Evolutionary conservation across 2,329 filamentous ascomycete genomes (phyloP).

Genomic region (Rhinocladiella mackenziei): DNA sequence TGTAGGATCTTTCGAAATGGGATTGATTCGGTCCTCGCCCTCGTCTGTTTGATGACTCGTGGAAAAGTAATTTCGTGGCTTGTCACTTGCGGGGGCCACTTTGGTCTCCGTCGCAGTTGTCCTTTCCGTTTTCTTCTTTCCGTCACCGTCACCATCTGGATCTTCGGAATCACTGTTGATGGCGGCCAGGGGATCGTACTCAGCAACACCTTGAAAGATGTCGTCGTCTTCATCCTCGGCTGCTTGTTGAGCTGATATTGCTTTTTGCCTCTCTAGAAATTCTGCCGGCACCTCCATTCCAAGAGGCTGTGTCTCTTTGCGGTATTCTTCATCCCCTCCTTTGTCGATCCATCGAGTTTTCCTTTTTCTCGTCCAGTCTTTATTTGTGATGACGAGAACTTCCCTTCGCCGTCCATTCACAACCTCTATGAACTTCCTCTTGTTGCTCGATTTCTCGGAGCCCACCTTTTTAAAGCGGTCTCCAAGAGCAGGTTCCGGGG

Average conservation of each 20-base stretch:
- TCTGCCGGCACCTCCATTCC: slow-evolving; percentile 50
- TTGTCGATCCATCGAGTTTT: slow-evolving; percentile 54
- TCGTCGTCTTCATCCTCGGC: slow-evolving; percentile 55
- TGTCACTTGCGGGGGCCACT: slow-evolving; percentile 20
- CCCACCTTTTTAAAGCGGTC: slow-evolving; percentile 54
- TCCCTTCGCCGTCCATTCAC: slow-evolving; percentile 50
- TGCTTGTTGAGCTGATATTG: slow-evolving; percentile 31
- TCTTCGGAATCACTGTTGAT: slow-evolving; percentile 48
- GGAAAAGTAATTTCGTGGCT: slow-evolving; percentile 48
- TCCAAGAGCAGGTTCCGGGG: slow-evolving; percentile 50
- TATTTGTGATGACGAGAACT: slow-evolving; percentile 56
- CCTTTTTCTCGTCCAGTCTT: slow-evolving; percentile 58
- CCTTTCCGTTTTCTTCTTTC: slow-evolving; percentile 15
- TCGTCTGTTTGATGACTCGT: slow-evolving; percentile 51
- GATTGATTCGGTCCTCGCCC: slow-evolving; percentile 36
- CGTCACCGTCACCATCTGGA: slow-evolving; percentile 34
- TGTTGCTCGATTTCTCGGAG: slow-evolving; percentile 32
- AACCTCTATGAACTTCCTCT: slow-evolving; percentile 52
- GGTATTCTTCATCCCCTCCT: slow-evolving; percentile 25
- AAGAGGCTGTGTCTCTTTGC: slow-evolving; percentile 47
- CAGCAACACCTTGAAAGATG: slow-evolving; percentile 58
- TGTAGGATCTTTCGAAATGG: slow-evolving; percentile 57
- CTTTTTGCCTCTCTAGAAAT: slow-evolving; percentile 36
- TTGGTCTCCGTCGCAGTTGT: slow-evolving; percentile 16
- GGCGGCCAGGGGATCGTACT: slow-evolving; percentile 58